Evolutionary conservation across 768 basidiomycete genomes (phyloP), one percentile per base, ranked within the genome.

Genomic region (Serpula lacrymans): DNA sequence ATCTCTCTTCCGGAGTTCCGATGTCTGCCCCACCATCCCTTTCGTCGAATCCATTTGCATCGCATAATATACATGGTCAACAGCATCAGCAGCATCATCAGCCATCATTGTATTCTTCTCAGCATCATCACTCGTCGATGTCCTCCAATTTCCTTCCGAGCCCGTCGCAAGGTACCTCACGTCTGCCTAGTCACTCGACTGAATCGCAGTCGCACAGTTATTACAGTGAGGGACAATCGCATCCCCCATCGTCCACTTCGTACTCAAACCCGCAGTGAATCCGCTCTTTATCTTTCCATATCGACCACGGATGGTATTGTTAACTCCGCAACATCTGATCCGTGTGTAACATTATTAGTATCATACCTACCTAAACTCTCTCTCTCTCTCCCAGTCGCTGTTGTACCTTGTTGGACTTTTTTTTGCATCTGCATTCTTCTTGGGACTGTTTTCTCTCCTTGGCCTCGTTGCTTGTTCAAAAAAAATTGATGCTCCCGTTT

Each of bases 1-100:
- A 64, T 32, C 45, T 62, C 27, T 49, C 62, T 12, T 62, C 60
- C 24, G 60, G 62, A 3, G 65, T 77, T 16, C 75, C 79, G 7
- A 64, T 79, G 51, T 74, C 77, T 14, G 74, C 77, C 5, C 69
- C 76, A 0, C 64, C 76, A 16, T 67, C 77, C 36, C 57, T 78
- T 48, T 64, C 74, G 22, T 61, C 58, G 40, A 70, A 71, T 31
- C 53, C 55, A 12, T 62, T 51, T 21, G 49, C 41, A 13, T 60
- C 60, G 14, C 60, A 62, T 45, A 55, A 28, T 25, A 37, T 62
- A 8, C 44, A 53, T 18, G 46, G 43, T 30, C 59, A 54, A 38
- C 60, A 23, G 36, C 42, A 53, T 14, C 58, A 59, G 27, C 59
- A 54, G 38, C 60, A 23, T 41, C 42, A 53, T 14, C 58, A 59